A percentile compares a stretch with the other conserved stretches of the same genome.
These are phyloP conservation scores for Aphanocladium album DNA, from an alignment of 2,329 filamentous ascomycete species.

Conservation along the genomic window DNA sequence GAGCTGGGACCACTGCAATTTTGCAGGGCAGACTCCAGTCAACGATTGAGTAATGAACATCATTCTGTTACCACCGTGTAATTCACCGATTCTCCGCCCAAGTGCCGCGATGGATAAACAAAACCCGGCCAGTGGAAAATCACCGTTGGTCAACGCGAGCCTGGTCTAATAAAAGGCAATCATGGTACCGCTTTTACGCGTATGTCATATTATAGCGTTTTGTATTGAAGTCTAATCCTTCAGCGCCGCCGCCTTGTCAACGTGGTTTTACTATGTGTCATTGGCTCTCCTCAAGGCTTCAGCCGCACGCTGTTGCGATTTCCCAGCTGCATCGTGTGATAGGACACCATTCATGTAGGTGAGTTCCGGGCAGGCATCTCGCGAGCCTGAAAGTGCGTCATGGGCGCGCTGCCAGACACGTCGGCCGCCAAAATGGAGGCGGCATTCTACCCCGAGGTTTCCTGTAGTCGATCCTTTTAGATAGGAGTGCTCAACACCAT, in stretches of 20 bases:
- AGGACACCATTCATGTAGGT: background rate
- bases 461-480: background rate
- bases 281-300: background rate
- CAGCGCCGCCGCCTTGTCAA: background rate
- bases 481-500: background rate
- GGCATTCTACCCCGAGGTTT: background rate
- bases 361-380: background rate
- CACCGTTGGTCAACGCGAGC: background rate
- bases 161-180: background rate
- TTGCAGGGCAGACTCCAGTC: background rate
- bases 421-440: background rate
- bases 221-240: background rate
- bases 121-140: background rate
- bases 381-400: background rate
- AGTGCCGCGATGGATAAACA: background rate
- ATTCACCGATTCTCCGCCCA: constrained; percentile 11
- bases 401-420: background rate
- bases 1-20: background rate
- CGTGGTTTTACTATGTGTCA: background rate
- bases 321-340: background rate
- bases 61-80: background rate
- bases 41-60: background rate
- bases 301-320: background rate
- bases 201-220: background rate
- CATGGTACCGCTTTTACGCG: background rate